Base-by-base conservation (phyloP, 2,329 filamentous ascomycete genomes). In the Venturia nashicola region DNA sequence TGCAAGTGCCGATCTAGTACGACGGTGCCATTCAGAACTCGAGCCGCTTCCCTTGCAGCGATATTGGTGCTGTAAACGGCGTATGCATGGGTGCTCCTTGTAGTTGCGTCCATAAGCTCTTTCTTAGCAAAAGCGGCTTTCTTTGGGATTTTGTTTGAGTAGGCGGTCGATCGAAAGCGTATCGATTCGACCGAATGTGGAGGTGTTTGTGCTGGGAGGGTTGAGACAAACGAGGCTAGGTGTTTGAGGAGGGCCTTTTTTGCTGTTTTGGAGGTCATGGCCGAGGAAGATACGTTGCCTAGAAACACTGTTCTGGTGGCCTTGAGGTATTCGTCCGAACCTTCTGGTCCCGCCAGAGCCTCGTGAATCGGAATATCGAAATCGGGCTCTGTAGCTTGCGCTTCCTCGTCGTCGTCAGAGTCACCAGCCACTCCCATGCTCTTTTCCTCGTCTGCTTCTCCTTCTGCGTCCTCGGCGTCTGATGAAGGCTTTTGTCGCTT, bases 41-140 rank as follows among this genome's bases (percentile, higher is more conserved):
- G 80, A 59, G 87, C 84, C 2, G 92, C 92, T 69, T 87, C 85
- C 63, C 90, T 86, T 14, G 91, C 91, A 3, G 89, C 90, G 9
- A 84, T 78, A 0, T 84, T 76, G 1, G 89, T 90, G 54, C 86
- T 88, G 78, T 94, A 97, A 60, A 99, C 91, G 39, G 83, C 90
- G 72, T 99, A 99, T 59, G 94, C 94, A 73, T 99, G 97, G 65
- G 92, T 91, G 67, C 89, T 95, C 71, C 90, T 90, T 0, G 93
- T 94, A 1, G 95, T 99, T 23, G 90, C 85, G 66, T 90, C 87
- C 87, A 97, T 93, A 65, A 97, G 80, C 32, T 91, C 87, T 73
- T 92, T 91, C 70, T 90, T 95, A 66, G 93, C 94, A 74, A 86
- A 97, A 32, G 94, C 89, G n/a, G 93, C 94, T 67, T 93, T 90